Base-by-base conservation (phyloP, 2,329 filamentous ascomycete genomes). In the Cordyceps tenuipes region DNA sequence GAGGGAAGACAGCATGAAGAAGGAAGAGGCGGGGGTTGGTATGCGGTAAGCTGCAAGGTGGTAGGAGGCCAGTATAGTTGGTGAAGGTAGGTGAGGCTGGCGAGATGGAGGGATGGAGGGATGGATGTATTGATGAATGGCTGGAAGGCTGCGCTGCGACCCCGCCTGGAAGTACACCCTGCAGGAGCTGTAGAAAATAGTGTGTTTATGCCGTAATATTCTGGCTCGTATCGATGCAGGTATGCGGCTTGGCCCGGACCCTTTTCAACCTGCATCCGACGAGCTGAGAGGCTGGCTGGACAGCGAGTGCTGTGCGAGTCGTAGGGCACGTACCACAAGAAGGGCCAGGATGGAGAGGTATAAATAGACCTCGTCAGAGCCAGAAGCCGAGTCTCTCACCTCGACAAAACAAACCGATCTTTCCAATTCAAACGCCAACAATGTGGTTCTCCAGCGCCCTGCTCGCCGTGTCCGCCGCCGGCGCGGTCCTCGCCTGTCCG, bases 401-500 rank as follows among this genome's bases (percentile, higher is more conserved):
- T 1, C 19, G 7, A 23, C 23, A 23, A 4, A 34, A 19, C 12
- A 17, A 12, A 8, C 29, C 26, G 3, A 39, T 29, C 12, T 21
- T 21, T 21, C n/a, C n/a, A 23, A 15, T 3, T 29, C 10, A 12
- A 6, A 3, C n/a, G n/a, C 2, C 26, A 31, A 39, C 17, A 13
- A 60, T 60, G 50, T 34, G 21, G 26, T 60, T 60, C 13, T 23
- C 51, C 61, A 59, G 65, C 9, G 44, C 68, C 10, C 61, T 66
- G 43, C 63, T 64, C 46, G 67, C 61, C 0, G 68, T 66, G n/a
- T 46, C 48, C 47, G 36, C 52, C 15, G 58, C 54, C 41, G 13
- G 50, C 23, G 48, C 48, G 5, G 31, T 56, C 15, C 43, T 69
- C 39, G 69, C 69, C 29, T 75, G 73, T 36, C 5, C 34, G 10